Evolutionary conservation across 495 filamentous ascomycete species (phyloP), one percentile per base, ranked within the genome.

Genomic region (Xylaria telfairii): DNA sequence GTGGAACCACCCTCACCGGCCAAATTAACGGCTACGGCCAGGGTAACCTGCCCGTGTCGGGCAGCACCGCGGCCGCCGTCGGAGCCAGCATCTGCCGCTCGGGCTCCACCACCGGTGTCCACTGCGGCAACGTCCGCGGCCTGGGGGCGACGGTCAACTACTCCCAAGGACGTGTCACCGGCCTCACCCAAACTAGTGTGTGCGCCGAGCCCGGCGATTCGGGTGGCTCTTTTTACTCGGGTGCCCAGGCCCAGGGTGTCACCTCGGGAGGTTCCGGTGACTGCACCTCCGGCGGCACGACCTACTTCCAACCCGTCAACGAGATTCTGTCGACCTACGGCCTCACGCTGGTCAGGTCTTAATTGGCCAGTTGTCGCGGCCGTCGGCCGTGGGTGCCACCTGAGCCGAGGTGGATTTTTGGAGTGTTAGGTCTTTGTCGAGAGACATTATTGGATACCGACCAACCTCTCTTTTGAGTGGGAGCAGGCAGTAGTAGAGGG

Each of bases 281-380:
- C 72, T 76, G 74, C 74, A 67, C 71, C 17, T 8, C 8, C 32
- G 74, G 74, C 69, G 74, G 74, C 49, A 74, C 37, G 0, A 76
- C 74, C 65, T 76, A 73, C 74, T 76, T 76, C 74, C 74, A 76
- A 72, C 74, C 74, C 64, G 74, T 76, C 62, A 76, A 76, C 61
- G 74, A 76, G 71, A 76, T 76, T 54, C 72, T 76, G n/a, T 72
- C 68, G 63, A 76, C 71, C 71, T 76, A 76, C 72, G 72, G 74
- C 57, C 74, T 76, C 41, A 73, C 74, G 28, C 65, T 76, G 74
- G 69, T 73, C 61, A 66, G 67, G 61, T 54, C 60, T 72, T 69
- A 21, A 60, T 65, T 56, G 41, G 47, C 67, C 62, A 41, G 41
- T 67, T 74, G 15, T 67, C 46, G 61, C 24, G 42, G 39, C 54